Conservation (phyloP, 257 asterid genomes). For the Fraxinus quadrangulata region DNA sequence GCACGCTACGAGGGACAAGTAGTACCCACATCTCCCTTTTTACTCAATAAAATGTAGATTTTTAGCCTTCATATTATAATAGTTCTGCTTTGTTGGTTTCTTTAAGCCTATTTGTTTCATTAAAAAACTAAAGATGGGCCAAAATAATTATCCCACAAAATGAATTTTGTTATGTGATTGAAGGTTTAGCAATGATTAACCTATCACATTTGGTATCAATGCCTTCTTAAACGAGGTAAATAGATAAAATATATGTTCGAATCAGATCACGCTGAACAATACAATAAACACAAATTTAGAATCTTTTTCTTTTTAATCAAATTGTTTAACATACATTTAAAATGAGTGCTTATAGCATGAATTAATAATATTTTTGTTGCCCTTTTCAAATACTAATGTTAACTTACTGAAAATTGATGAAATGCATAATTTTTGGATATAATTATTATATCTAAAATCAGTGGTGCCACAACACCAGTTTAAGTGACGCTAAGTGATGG, state of each 20-base stretch:
- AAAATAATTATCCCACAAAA: not conserved
- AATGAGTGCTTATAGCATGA: too few species aligned
- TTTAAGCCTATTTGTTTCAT: not conserved
- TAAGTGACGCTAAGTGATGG: too few species aligned
- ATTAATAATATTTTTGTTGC: too few species aligned
- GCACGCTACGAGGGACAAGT: conserved; percentile 17
- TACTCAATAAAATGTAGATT: conserved; percentile 16
- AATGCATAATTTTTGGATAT: too few species aligned
- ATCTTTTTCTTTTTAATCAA: too few species aligned
- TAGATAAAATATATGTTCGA: not conserved
- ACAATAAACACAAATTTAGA: too few species aligned
- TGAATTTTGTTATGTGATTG: not conserved
- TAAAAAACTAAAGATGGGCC: not conserved
- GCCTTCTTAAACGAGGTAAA: not conserved
- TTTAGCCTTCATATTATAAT: not conserved
- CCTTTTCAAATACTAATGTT: too few species aligned
- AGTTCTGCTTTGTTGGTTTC: not conserved
- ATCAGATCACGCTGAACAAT: too few species aligned
- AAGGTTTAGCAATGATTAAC: not conserved
- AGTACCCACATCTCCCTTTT: conserved; percentile 14
- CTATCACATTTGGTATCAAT: not conserved
- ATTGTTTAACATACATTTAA: too few species aligned
- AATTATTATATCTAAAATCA: too few species aligned
- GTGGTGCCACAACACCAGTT: too few species aligned
- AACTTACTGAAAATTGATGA: too few species aligned